Evolutionary conservation across 2,329 filamentous ascomycete species (phyloP), one percentile per base, ranked within the genome.

Genomic region (Aspergillus floridensis): DNA sequence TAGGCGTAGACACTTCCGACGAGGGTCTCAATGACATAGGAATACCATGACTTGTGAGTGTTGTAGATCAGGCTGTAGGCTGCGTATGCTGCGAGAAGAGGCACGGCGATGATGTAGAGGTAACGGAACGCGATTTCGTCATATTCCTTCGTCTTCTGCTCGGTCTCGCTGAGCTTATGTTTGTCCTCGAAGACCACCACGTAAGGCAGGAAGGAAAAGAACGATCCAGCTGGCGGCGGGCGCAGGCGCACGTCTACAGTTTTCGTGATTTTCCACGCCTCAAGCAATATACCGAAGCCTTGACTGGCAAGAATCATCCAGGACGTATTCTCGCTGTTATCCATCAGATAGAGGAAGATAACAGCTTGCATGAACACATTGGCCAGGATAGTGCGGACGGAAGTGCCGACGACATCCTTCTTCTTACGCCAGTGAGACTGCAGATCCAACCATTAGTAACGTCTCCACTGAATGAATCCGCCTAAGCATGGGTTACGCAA

Each of bases 251-350:
- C 90, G 70, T 99, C 87, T 68, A 98, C 95, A 0, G 93, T 86
- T 54, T 96, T 98, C 10, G 95, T 99, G 69, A 99, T 88, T 78
- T 99, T 99, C 95, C 95, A 99, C 48, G 87, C 87, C 75, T 91
- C 88, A 52, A 91, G 82, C 1, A 88, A 76, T 58, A 91, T 90
- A 53, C 93, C 92, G 63, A 96, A 87, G 21, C 89, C 95, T 79
- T 99, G 95, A 11, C 91, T 90, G 53, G 93, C 92, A 21, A 99
- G 82, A 68, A 99, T 98, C 92, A 99, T 98, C 93, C 93, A 99
- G 65, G 90, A 96, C 0, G 95, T 99, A 75, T 95, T 96, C 59
- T 97, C 92, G 66, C 92, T 96, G 81, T 99, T 98, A 80, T 99
- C 95, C 69, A 99, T 80, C 31, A 99, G 85, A 77, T 99, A 99